Evolutionary conservation across 2,329 filamentous ascomycete genomes (phyloP), one percentile per base, ranked within the genome.

Genomic region (Monosporascus sp.): DNA sequence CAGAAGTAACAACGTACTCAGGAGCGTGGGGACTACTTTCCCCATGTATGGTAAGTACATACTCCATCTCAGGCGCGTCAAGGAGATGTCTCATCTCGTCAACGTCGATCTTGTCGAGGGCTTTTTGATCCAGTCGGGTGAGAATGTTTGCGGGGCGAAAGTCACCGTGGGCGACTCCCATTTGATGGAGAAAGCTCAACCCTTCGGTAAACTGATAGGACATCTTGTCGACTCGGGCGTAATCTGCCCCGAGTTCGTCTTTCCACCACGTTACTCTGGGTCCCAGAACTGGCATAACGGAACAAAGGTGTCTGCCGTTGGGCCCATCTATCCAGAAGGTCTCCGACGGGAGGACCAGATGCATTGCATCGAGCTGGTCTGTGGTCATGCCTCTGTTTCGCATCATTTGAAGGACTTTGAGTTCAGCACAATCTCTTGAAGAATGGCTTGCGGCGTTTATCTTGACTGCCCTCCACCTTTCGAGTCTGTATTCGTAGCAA

Each of bases 391-490:
- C n/a, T 2, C 22, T 24, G 20, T 50, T 14, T 16, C 19, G 16
- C 22, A 50, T 22, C 1, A 27, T 17, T 35, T 50, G 16, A 22
- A 50, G 22, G 0, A 41, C 22, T 20, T 41, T 41, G 7, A 50
- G 26, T 17, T 50, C 48, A 17, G 48, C 37, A 26, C 48, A 26
- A 6, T 50, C 48, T 5, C 43, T 22, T 22, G 22, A 19, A 3
- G 48, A 50, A 24, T 50, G 19, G 11, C 48, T 38, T 5, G 48
- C 48, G 1, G 48, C 48, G 2, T 41, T 41, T 9, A 50, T 37
- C 7, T 50, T 50, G 22, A 50, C 26, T 7, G 48, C 48, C 41
- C 48, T 50, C 48, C 48, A 50, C 5, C 38, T 50, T 16, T 50
- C 31, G 20, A 26, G n/a, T n/a, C 20, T 37, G 11, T 19, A 27